Base-by-base conservation (phyloP, 208 protist genomes). In the Trypanosoma scelopori region DNA sequence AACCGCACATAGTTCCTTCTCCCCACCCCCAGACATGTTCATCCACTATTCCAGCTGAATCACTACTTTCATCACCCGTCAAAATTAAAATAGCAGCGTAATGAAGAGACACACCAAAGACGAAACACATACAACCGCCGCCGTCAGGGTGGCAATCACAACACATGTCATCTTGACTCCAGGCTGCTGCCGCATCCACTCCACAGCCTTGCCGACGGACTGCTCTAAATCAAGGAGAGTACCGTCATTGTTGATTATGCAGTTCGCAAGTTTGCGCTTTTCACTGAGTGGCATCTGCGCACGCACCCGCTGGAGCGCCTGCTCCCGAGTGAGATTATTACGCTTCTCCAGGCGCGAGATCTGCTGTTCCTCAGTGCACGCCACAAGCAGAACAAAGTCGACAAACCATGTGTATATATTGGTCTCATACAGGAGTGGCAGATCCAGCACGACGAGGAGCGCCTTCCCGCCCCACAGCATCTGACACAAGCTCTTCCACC, bases 361-460 rank as follows among this genome's bases (percentile, higher is more conserved):
- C 69, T 97, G 92, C 23, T 69, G 46, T 41, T 69, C 71, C 71
- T 88, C 74, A 0, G 66, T 73, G 66, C 82, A 89, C 28, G 77
- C 72, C 25, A 97, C 87, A 23, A 96, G 88, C 0, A 91, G 51
- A 1, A 73, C 68, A 30, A 42, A 55, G 65, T 82, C 89, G 37
- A 96, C 76, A 56, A 93, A 89, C 65, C 73, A 82, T 16, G 74
- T 85, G 61, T 96, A 91, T 23, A 79, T 72, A n/a, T 78, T 77
- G 12, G 90, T 91, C 58, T 95, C 89, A 55, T 91, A 96, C 30
- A 97, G 74, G 37, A 89, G 87, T 37, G 92, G 92, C 18, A 81
- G 88, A 69, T 97, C 92, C 20, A 97, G 78, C 18, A 97, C 75
- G 41, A 97, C 89, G 32, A 71, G 47, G 12, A 62, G 60, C 12